phyloP scores from a whole-genome alignment of 1,139 yeast species.

The Hansenula sp. region DNA sequence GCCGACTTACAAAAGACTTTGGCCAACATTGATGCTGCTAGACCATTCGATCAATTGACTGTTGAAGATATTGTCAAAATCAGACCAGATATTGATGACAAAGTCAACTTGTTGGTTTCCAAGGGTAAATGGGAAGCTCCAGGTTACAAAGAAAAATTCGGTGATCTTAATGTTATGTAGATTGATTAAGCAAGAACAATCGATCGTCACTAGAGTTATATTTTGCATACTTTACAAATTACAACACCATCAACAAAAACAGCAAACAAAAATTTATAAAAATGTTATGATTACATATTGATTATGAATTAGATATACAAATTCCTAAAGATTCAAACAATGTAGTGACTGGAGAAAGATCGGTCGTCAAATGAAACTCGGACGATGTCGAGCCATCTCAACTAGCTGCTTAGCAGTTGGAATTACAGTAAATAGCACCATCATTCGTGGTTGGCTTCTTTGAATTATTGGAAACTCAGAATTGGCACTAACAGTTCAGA shows the following conservation, averaged over 20 bases:
- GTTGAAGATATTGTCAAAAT: conserved; percentile 94
- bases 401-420: too few species aligned
- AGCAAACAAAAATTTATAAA: background rate
- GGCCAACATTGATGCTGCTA: conserved; percentile 90
- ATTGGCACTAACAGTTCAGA: too few species aligned
- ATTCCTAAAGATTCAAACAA: too few species aligned
- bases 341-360: too few species aligned
- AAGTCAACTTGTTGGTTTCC: conserved; percentile 92
- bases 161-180: conserved; percentile 93
- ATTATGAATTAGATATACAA: conserved; percentile 10
- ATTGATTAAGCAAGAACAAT: conserved; percentile 7
- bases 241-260: background rate
- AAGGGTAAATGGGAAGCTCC: conserved; percentile 99
- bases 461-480: too few species aligned
- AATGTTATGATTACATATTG: conserved; percentile 12
- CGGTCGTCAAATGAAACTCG: too few species aligned
- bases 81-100: conserved; percentile 95
- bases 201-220: background rate
- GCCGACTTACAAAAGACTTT: conserved; percentile 82
- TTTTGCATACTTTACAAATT: background rate
- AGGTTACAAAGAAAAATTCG: conserved; percentile 96
- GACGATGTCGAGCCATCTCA: too few species aligned
- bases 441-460: too few species aligned
- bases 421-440: too few species aligned
- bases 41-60: conserved; percentile 96